Evolutionary conservation across 179 eudicot species (phyloP).

Genomic region (Patellifolia procumbens): DNA sequence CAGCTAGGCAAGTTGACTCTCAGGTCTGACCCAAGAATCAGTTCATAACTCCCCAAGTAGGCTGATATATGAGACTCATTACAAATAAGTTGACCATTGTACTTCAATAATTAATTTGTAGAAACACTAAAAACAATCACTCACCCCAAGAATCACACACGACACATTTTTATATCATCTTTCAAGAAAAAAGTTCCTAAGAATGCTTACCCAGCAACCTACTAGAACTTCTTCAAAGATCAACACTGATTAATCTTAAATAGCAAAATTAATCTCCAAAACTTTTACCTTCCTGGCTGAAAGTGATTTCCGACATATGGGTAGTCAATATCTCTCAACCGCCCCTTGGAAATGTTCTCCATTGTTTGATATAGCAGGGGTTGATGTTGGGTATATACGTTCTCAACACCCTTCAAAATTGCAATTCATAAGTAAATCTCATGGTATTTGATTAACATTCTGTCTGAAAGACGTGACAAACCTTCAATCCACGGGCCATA

Average conservation of each 20-base stretch:
- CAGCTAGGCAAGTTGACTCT: background rate
- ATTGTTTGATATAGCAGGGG: slow-evolving; percentile 76
- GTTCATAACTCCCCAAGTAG: background rate
- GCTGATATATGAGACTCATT: background rate
- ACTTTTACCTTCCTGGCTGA: slow-evolving; percentile 71
- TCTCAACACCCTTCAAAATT: slow-evolving; percentile 75
- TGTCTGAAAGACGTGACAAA: slow-evolving; percentile 25
- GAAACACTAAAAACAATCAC: background rate
- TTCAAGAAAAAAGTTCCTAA: background rate
- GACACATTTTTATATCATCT: background rate
- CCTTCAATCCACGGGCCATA: slow-evolving; percentile 96
- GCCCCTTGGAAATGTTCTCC: slow-evolving; percentile 80
- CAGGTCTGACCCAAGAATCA: background rate
- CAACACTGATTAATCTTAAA: slow-evolving; percentile 3
- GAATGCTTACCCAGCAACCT: background rate
- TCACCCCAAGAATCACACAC: background rate
- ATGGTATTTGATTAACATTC: background rate
- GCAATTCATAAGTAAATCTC: slow-evolving; percentile 20
- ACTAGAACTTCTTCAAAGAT: background rate
- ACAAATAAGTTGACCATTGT: background rate
- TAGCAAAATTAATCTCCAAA: background rate
- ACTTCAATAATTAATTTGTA: background rate
- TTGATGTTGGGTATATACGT: slow-evolving; percentile 95
- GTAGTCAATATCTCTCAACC: slow-evolving; percentile 83
- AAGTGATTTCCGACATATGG: slow-evolving; percentile 79